These are phyloP conservation scores for Colletotrichum musae DNA, from an alignment of 2,329 filamentous ascomycete species.

Conservation along the genomic window DNA sequence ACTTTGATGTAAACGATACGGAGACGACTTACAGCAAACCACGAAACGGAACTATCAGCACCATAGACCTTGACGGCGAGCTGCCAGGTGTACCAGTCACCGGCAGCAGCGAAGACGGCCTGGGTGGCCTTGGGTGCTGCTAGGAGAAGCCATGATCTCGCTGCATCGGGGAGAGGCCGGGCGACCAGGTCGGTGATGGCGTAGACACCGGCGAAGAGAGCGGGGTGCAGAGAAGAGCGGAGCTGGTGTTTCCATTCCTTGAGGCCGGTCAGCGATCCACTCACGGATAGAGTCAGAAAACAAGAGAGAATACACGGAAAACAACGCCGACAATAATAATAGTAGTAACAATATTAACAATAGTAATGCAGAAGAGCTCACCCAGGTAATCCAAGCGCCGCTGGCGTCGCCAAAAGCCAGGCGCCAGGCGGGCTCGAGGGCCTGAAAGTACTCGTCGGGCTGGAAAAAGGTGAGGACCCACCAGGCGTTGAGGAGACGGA, in stretches of 20 bases:
- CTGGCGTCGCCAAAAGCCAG: slow-evolving; percentile 83
- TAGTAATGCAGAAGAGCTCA: slow-evolving; percentile 59
- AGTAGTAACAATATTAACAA: not conserved
- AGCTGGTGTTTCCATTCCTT: slow-evolving; percentile 95
- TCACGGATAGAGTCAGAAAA: slow-evolving; percentile 3
- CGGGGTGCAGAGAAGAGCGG: slow-evolving; percentile 92
- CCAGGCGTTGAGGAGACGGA: slow-evolving; percentile 86
- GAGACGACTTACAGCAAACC: slow-evolving; percentile 74
- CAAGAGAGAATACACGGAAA: not conserved
- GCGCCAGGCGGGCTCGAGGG: slow-evolving; percentile 93
- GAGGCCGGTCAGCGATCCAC: slow-evolving; percentile 36
- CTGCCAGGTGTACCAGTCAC: slow-evolving; percentile 91
- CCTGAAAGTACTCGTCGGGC: slow-evolving; percentile 97
- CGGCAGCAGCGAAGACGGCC: slow-evolving; percentile 80
- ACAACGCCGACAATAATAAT: not conserved
- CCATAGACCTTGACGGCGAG: slow-evolving; percentile 83
- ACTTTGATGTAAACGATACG: not conserved
- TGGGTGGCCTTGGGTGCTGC: slow-evolving; percentile 83
- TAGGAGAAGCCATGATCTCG: slow-evolving; percentile 77
- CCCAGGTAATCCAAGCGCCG: slow-evolving; percentile 97
- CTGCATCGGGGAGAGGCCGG: slow-evolving; percentile 63
- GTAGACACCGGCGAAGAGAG: slow-evolving; percentile 85
- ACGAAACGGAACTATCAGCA: slow-evolving; percentile 71
- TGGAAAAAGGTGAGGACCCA: slow-evolving; percentile 93
- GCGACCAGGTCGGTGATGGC: slow-evolving; percentile 71